Percentiles rank a stretch among this genome's conserved stretches.
Evolutionary conservation across 1,139 yeast species (phyloP).

Genomic region (Magnusiomyces tetraspermus): DNA sequence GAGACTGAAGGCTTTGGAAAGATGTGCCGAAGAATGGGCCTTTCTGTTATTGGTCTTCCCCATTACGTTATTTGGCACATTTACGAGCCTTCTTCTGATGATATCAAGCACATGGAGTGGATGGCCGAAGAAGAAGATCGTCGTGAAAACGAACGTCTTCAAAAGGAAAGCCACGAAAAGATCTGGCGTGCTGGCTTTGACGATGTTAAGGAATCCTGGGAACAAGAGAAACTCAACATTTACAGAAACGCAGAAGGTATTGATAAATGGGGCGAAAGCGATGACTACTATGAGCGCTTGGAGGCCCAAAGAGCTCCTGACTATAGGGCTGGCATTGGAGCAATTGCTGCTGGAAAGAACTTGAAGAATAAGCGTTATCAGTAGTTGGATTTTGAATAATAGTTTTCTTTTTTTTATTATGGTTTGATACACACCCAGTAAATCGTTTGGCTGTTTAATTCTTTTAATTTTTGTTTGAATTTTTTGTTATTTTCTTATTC

Average conservation of each 20-base stretch:
- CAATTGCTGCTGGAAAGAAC: conserved; percentile 5
- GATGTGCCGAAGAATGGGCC: conserved; percentile 72
- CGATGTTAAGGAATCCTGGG: conserved; percentile 64
- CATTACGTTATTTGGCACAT: conserved; percentile 91
- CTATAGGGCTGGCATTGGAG: neutral
- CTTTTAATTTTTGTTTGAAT: too few relatives aligned
- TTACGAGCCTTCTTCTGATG: conserved; percentile 80
- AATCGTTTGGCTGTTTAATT: too few relatives aligned
- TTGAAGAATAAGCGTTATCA: neutral
- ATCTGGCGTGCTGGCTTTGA: conserved; percentile 72
- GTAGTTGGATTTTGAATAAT: too few relatives aligned
- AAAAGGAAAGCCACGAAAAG: conserved; percentile 60
- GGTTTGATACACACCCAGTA: too few relatives aligned
- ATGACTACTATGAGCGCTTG: neutral
- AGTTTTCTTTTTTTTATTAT: too few relatives aligned
- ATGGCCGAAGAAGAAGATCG: conserved; percentile 87
- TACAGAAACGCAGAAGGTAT: conserved; percentile 60
- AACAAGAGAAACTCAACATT: conserved; percentile 51
- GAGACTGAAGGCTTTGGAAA: conserved; percentile 93
- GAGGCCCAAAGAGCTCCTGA: neutral
- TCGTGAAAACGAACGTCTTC: conserved; percentile 54
- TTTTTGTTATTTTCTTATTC: too few relatives aligned
- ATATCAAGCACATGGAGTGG: conserved; percentile 91
- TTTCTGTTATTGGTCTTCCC: conserved; percentile 72
- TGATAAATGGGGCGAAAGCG: neutral